Base-by-base conservation (phyloP, 2,329 filamentous ascomycete species). In the Beauveria sp. region DNA sequence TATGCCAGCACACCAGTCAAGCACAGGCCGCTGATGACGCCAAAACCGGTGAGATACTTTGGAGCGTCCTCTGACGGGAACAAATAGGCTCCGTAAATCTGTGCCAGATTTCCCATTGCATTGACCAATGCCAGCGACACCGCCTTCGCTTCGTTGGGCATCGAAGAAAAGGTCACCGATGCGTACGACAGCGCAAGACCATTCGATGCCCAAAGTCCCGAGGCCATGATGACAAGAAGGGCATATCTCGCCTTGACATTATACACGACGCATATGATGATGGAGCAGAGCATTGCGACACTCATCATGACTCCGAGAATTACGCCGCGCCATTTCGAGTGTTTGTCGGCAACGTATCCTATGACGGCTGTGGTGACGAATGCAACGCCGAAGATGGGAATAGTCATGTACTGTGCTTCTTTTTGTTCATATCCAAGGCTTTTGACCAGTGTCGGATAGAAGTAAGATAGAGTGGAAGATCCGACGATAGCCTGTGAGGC, bases 191-290 rank as follows among this genome's bases (percentile, higher is more conserved):
- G 72, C 0, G 77, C 74, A 2, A 80, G 73, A 1, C 77, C 80
- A 65, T 85, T 84, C 1, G 78, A 77, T 0, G 78, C 73, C 81
- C 80, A 84, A 0, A 84, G 72, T 0, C 80, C 82, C 1, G 79
- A 77, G 0, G 81, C 80, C 79, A 84, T 82, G 60, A 85, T 72
- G 2, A 84, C 79, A 0, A 85, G 74, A 1, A 85, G 72, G 0
- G 74, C 79, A 64, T 85, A 85, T 5, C 82, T 75, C 1, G 79
- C 81, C 1, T 73, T 79, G 69, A 78, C 80, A 67, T 80, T 70
- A 68, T 82, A 82, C 3, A 83, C 73, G 7, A 62, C 67, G 60
- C 75, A 77, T 20, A 74, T 74, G 38, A 74, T 65, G n/a, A 78
- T 67, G 49, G 73, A 66, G 62, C 72, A 75, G 3, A 72, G 24